Evolutionary conservation across 345 rosid species (phyloP).

Genomic region (Salix dunnii): DNA sequence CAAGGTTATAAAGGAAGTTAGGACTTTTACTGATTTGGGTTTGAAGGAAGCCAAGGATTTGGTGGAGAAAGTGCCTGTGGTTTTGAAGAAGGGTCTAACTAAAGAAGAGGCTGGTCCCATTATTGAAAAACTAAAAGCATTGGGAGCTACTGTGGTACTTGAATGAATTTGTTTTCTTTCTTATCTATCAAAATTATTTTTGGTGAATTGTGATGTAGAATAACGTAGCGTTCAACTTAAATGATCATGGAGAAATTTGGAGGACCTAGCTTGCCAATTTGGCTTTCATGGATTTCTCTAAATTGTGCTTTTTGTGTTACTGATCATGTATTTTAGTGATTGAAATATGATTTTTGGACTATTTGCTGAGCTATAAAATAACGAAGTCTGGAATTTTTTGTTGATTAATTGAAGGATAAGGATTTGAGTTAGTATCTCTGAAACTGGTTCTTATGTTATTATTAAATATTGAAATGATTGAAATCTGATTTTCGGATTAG

Average conservation of each 20-base stretch:
- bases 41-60: conserved; percentile 78
- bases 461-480: too few relatives aligned
- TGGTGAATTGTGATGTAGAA: conserved; percentile 3
- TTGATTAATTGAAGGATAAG: too few relatives aligned
- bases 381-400: too few relatives aligned
- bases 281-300: too few relatives aligned
- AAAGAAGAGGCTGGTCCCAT: conserved; percentile 69
- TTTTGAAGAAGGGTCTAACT: conserved; percentile 61
- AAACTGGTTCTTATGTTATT: too few relatives aligned
- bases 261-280: too few relatives aligned
- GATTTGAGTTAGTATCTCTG: too few relatives aligned
- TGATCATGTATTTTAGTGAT: too few relatives aligned
- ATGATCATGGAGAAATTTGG: neutral
- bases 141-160: conserved; percentile 66
- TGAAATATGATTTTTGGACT: too few relatives aligned
- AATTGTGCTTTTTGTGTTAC: too few relatives aligned
- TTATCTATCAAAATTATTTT: neutral
- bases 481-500: too few relatives aligned
- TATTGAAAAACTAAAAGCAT: conserved; percentile 60
- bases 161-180: conserved; percentile 43
- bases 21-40: conserved; percentile 76
- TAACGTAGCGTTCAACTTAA: neutral
- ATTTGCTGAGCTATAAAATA: too few relatives aligned
- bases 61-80: conserved; percentile 79
- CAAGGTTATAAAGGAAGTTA: conserved; percentile 78